Percentiles rank a stretch among this genome's conserved stretches.
These are phyloP conservation scores for Emericellopsis atlantica DNA, from an alignment of 2,329 filamentous ascomycete genomes.

Conservation along the genomic window DNA sequence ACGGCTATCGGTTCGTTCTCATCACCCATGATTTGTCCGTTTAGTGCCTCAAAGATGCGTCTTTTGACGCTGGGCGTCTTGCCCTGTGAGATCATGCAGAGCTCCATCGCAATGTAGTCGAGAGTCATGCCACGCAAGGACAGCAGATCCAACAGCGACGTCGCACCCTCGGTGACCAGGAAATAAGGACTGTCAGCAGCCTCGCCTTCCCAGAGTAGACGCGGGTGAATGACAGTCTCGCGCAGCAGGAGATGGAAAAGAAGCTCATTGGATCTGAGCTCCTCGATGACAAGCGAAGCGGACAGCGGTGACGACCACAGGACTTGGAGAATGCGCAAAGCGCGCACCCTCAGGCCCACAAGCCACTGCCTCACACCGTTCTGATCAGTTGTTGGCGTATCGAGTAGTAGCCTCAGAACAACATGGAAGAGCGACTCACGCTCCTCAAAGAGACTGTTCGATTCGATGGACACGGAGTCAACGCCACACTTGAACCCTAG, in stretches of 20 bases:
- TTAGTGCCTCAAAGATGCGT: conserved; percentile 58
- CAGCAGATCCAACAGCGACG: conserved; percentile 66
- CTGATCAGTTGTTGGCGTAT: conserved; percentile 52
- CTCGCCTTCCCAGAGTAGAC: conserved; percentile 62
- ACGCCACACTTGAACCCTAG: conserved; percentile 76
- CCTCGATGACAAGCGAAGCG: conserved; percentile 57
- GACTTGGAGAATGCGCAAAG: conserved; percentile 61
- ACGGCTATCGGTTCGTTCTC: conserved; percentile 55
- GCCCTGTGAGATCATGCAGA: conserved; percentile 63
- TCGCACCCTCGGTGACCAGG: conserved; percentile 52
- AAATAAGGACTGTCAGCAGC: conserved; percentile 51
- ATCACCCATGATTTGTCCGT: conserved; percentile 59
- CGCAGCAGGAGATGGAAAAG: conserved; percentile 64
- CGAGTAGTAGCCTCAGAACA: conserved; percentile 58
- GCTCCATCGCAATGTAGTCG: conserved; percentile 76
- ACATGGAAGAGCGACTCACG: conserved; percentile 73
- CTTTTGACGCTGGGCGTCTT: conserved; percentile 59
- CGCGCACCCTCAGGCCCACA: conserved; percentile 53
- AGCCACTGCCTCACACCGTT: conserved; percentile 55
- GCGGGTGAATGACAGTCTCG: conserved; percentile 57
- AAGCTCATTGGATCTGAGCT: conserved; percentile 69
- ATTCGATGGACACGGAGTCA: conserved; percentile 54
- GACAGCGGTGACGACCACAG: conserved; percentile 80
- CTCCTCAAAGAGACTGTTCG: conserved; percentile 57
- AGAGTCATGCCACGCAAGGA: conserved; percentile 63